phyloP scores from a whole-genome alignment of 2,329 filamentous ascomycete species.

The Beauveria sp. region DNA sequence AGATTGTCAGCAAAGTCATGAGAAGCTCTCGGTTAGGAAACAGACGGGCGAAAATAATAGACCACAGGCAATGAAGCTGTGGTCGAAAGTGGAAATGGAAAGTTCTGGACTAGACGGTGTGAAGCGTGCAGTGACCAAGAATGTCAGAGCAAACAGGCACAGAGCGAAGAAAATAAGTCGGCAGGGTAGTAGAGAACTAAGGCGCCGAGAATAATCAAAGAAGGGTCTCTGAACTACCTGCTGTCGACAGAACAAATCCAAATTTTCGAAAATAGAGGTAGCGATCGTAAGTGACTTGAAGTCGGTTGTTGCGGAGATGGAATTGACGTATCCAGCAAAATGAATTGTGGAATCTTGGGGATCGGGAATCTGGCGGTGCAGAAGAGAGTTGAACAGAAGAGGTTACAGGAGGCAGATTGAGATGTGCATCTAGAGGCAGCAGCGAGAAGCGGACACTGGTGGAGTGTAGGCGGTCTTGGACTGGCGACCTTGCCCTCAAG shows the following conservation, averaged over 20 bases:
- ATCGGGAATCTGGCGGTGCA: background rate
- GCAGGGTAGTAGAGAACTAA: background rate
- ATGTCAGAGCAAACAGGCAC: conserved; percentile 1
- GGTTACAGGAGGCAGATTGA: conserved; percentile 2
- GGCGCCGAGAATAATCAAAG: background rate
- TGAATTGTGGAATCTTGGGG: background rate
- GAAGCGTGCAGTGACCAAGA: background rate
- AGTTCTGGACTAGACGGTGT: background rate
- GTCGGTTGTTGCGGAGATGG: conserved; percentile 6
- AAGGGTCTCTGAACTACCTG: background rate
- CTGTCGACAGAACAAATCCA: background rate
- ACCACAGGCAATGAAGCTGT: conserved; percentile 20
- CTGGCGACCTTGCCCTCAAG: background rate
- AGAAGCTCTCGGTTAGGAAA: background rate
- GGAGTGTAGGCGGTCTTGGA: background rate
- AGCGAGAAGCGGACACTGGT: background rate
- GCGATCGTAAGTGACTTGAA: conserved; percentile 27
- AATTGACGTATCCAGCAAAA: conserved; percentile 2
- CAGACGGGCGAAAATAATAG: conserved; percentile 18
- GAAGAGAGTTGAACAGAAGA: background rate
- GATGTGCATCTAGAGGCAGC: conserved; percentile 6
- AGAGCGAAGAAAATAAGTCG: background rate
- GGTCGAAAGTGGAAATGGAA: conserved; percentile 32
- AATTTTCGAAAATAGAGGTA: conserved; percentile 20
- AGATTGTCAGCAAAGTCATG: background rate